Base-by-base conservation (phyloP, 495 filamentous ascomycete species). In the Penicillium coffeae region DNA sequence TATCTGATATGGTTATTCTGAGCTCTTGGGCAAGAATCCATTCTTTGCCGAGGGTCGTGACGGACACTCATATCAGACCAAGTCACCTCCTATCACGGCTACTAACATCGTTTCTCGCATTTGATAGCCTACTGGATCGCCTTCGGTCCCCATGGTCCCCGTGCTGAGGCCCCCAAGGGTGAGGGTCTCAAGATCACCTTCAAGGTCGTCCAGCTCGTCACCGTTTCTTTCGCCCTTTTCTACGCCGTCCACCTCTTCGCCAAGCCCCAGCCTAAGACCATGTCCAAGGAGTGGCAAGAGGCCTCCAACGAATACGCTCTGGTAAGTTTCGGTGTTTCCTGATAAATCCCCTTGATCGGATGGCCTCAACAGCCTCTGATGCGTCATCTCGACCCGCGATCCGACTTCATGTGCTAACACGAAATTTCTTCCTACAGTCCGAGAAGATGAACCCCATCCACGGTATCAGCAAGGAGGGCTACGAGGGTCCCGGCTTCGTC, bases 221-320 rank as follows among this genome's bases (percentile, higher is more conserved):
- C 67, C 42, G 70, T 70, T 56, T 82, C 80, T 56, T 69, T 89
- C 58, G 70, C 66, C 48, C 19, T 93, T 66, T 90, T 93, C 72
- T 75, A 74, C 56, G 43, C 56, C 55, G 74, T 87, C 63, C 83
- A 86, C 52, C 18, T 70, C 34, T 79, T 83, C 61, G 88, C 86
- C 51, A 80, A 82, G 63, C 76, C 79, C 30, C 54, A 80, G 41
- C 93, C 93, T 43, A 74, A 71, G 69, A 96, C 93, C 57, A 92
- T 98, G 89, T 91, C 73, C 71, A 87, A 87, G 78, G 93, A 98
- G 73, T 97, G 81, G 74, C 87, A 97, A 75, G 89, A 95, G 77
- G 85, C 83, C 47, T 79, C 82, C 50, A 92, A 97, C 70, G 93
- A 95, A 74, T 94, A 86, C 69, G 77, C 96, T 62, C 87, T 81